Evolutionary conservation across 352 stramenopile genomes (phyloP).

Genomic region (Plasmopara muralis): DNA sequence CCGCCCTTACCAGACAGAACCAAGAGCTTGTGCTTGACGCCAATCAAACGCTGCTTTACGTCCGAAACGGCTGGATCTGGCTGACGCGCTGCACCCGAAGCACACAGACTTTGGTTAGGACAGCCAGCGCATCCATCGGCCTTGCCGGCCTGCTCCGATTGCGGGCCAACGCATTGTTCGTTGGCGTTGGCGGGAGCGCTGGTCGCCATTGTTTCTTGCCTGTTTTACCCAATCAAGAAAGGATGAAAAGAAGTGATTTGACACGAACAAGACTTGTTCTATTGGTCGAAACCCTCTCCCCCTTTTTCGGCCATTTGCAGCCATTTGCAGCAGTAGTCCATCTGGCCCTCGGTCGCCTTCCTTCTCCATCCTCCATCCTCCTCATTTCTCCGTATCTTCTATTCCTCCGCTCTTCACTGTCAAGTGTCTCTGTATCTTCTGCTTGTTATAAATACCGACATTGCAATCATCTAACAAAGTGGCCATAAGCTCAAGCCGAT

Average conservation of each 20-base stretch:
- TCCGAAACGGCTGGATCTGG: constrained; percentile 82
- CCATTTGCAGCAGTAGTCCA: constrained; percentile 3
- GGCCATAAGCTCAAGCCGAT: constrained; percentile 1
- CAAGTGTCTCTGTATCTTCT: constrained; percentile 9
- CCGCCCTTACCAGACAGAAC: constrained; percentile 99
- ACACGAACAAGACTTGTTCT: background rate
- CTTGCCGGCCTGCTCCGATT: constrained; percentile 93
- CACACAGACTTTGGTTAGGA: constrained; percentile 95
- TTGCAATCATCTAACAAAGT: background rate
- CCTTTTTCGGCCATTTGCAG: background rate
- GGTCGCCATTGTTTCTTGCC: constrained; percentile 26
- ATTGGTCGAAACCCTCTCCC: constrained; percentile 4
- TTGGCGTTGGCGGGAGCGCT: constrained; percentile 56
- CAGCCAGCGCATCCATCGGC: constrained; percentile 93
- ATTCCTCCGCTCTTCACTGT: constrained; percentile 3
- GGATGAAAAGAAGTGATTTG: background rate
- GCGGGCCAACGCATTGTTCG: constrained; percentile 92
- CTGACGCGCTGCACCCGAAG: constrained; percentile 86
- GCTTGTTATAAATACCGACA: background rate
- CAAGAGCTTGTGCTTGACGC: constrained; percentile 95
- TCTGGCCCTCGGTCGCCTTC: background rate
- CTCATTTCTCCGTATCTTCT: constrained; percentile 1
- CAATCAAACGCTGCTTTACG: constrained; percentile 78
- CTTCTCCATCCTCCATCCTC: background rate
- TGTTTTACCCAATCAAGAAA: background rate